phyloP scores from a whole-genome alignment of 129 eudicot genomes.

The Erigeron canadensis region DNA sequence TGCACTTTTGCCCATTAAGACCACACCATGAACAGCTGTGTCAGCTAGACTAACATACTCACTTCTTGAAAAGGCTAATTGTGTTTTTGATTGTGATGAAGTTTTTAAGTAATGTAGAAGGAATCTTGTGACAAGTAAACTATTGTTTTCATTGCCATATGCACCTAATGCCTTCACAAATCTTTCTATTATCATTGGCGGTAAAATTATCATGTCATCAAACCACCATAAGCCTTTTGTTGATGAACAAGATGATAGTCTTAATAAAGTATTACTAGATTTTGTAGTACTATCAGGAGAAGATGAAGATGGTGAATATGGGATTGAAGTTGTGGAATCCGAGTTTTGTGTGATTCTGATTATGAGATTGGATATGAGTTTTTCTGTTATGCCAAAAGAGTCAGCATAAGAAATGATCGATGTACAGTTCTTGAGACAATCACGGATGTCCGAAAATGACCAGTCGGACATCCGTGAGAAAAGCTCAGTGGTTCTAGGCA shows the following conservation, averaged over 20 bases:
- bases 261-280: conserved; percentile 24
- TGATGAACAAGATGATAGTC: conserved; percentile 35
- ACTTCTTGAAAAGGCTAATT: conserved; percentile 18
- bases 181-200: conserved; percentile 52
- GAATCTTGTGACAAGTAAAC: conserved; percentile 69
- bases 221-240: conserved; percentile 71
- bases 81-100: conserved; percentile 27
- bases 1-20: conserved; percentile 48
- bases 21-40: conserved; percentile 73
- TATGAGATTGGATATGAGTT: conserved; percentile 52
- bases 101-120: conserved; percentile 72
- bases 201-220: conserved; percentile 61
- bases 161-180: conserved; percentile 60
- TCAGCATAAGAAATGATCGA: conserved; percentile 52
- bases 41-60: conserved; percentile 70
- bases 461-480: conserved; percentile 57
- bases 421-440: conserved; percentile 51
- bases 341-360: conserved; percentile 70
- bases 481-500: conserved; percentile 53
- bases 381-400: conserved; percentile 60
- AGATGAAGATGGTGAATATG: conserved; percentile 63
- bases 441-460: conserved; percentile 55
- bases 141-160: conserved; percentile 63
- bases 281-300: conserved; percentile 48
- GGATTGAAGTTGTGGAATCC: conserved; percentile 28